These are phyloP conservation scores for Penicillium brasilianum DNA, from an alignment of 2,329 filamentous ascomycete genomes.

Conservation along the genomic window DNA sequence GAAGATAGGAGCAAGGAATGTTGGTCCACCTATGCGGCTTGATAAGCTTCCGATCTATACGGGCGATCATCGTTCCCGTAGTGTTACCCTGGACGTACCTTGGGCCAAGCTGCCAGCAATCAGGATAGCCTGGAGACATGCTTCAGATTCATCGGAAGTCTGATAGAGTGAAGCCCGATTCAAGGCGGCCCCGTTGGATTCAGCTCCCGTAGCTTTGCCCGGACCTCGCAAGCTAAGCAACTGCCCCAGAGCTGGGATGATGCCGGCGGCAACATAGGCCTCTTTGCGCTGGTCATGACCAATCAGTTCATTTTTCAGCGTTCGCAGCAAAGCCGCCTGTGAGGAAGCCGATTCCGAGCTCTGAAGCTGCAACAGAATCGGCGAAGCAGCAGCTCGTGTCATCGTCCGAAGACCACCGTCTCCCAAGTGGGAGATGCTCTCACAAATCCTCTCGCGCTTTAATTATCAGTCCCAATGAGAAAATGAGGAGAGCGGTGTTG, in stretches of 20 bases:
- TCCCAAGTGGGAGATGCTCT: slow-evolving; percentile 28
- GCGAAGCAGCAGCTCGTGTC: slow-evolving; percentile 59
- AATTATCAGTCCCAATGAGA: not conserved
- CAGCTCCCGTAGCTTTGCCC: slow-evolving; percentile 36
- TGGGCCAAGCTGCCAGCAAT: slow-evolving; percentile 84
- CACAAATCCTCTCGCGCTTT: slow-evolving; percentile 7
- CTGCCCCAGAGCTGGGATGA: slow-evolving; percentile 60
- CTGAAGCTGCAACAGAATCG: slow-evolving; percentile 63
- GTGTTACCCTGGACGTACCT: slow-evolving; percentile 58
- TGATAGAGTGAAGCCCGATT: slow-evolving; percentile 37
- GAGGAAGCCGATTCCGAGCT: slow-evolving; percentile 53
- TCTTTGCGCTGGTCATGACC: slow-evolving; percentile 89
- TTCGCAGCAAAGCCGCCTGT: slow-evolving; percentile 64
- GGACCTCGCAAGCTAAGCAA: slow-evolving; percentile 53
- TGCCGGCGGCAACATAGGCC: slow-evolving; percentile 71
- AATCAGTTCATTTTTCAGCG: slow-evolving; percentile 85
- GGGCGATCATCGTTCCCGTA: not conserved
- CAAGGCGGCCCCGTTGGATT: slow-evolving; percentile 35
- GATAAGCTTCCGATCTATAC: slow-evolving; percentile 25
- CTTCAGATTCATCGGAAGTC: slow-evolving; percentile 67
- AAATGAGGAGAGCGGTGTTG: not conserved
- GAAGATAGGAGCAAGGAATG: slow-evolving; percentile 76
- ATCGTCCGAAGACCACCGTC: slow-evolving; percentile 51
- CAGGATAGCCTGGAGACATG: slow-evolving; percentile 78
- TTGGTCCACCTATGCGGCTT: slow-evolving; percentile 68